Conservation (phyloP, 2,329 filamentous ascomycete genomes). For the Exophiala oligosperma region DNA sequence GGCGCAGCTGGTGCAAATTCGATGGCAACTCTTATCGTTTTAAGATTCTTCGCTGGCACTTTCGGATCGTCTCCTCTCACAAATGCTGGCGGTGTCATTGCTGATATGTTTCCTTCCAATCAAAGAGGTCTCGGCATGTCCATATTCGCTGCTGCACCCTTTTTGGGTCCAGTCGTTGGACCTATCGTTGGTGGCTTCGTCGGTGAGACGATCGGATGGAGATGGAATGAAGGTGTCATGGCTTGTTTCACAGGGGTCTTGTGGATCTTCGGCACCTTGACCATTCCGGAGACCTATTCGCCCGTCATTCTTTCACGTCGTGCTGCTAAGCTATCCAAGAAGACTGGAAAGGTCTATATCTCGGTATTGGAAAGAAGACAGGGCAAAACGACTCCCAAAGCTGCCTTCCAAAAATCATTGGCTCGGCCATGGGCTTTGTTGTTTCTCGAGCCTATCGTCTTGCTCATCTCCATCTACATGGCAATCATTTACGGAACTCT, state of each 20-base stretch:
- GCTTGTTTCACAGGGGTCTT: constrained; percentile 62
- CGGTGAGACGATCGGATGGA: constrained; percentile 52
- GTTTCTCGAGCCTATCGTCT: constrained; percentile 68
- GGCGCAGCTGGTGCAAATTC: constrained; percentile 64
- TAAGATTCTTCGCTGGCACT: constrained; percentile 65
- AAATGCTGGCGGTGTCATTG: constrained; percentile 61
- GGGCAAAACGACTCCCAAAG: constrained; percentile 33
- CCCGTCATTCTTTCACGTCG: constrained; percentile 53
- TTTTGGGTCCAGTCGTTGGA: constrained; percentile 56
- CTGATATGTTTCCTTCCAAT: constrained; percentile 62
- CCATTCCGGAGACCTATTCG: constrained; percentile 61
- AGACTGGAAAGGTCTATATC: constrained; percentile 57
- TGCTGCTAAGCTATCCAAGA: constrained; percentile 51
- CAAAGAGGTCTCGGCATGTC: constrained; percentile 66
- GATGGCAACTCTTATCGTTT: constrained; percentile 64
- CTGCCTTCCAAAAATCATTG: constrained; percentile 57
- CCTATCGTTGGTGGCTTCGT: constrained; percentile 52
- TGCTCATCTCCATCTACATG: constrained; percentile 61
- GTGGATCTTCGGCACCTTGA: constrained; percentile 53
- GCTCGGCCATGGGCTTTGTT: constrained; percentile 67
- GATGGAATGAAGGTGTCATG: constrained; percentile 66
- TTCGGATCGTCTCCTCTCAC: constrained; percentile 64
- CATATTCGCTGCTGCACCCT: constrained; percentile 52
- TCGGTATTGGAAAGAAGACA: constrained; percentile 51
- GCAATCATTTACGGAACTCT: constrained; percentile 39